Evolutionary conservation across 2,329 filamentous ascomycete genomes (phyloP).

Genomic region (Aspergillus tamarii): DNA sequence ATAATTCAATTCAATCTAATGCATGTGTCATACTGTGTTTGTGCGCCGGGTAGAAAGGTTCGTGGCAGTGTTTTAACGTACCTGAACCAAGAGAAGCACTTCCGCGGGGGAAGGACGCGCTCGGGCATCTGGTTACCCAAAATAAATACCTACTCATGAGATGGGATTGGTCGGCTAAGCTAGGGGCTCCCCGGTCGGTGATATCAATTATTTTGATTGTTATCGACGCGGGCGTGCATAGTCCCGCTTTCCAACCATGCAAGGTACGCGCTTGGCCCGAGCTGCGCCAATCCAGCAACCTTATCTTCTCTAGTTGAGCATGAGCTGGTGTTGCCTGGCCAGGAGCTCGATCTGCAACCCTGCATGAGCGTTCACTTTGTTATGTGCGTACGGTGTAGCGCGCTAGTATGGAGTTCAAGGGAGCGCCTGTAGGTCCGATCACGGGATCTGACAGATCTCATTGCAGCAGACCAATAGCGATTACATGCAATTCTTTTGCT

Average conservation of each 20-base stretch:
- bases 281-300: constrained; percentile 16
- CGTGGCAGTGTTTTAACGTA: background rate
- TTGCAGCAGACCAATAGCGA: background rate
- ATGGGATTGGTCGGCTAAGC: background rate
- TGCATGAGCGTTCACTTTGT: constrained; percentile 5
- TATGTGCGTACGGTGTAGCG: background rate
- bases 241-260: constrained; percentile 13
- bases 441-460: constrained; percentile 6
- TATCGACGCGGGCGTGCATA: constrained; percentile 14
- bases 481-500: background rate
- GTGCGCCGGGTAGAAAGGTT: background rate
- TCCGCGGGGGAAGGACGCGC: background rate
- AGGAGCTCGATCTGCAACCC: constrained; percentile 12
- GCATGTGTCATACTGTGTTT: background rate
- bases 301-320: constrained; percentile 15
- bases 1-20: background rate
- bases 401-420: background rate
- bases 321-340: background rate
- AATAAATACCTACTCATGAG: background rate
- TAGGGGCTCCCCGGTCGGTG: background rate
- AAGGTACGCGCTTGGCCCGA: constrained; percentile 19
- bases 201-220: constrained; percentile 6
- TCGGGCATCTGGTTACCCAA: background rate
- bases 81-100: background rate
- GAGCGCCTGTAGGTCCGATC: background rate